Evolutionary conservation across 2,329 filamentous ascomycete species (phyloP).

Genomic region (Diatrype stigma): DNA sequence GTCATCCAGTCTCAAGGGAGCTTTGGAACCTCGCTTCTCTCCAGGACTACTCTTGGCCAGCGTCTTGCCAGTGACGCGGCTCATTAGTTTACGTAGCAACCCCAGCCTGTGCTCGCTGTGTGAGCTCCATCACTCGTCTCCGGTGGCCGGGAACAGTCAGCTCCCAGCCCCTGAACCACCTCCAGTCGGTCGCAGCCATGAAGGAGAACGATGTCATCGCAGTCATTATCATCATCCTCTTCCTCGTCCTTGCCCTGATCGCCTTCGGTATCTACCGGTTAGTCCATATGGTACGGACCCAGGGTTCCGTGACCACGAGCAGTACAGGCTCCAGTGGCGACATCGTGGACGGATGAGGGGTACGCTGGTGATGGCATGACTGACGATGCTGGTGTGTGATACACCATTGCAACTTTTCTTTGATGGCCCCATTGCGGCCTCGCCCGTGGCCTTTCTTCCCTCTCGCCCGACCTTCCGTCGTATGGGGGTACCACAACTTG

Average conservation of each 20-base stretch:
- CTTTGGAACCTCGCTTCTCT: no score
- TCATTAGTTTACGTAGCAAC: no score
- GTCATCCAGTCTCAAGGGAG: no score
- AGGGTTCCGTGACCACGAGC: conserved; percentile 22
- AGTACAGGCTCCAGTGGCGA: conserved; percentile 14
- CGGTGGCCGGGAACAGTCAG: not conserved
- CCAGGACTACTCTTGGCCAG: no score
- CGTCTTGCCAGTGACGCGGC: no score
- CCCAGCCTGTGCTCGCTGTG: not conserved
- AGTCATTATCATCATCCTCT: conserved; percentile 64
- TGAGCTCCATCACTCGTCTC: not conserved
- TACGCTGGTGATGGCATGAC: not conserved
- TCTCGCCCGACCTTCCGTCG: no score
- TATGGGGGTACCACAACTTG: no score
- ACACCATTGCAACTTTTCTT: no score
- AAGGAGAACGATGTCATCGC: conserved; percentile 66
- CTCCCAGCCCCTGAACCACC: not conserved
- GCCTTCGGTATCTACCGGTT: conserved; percentile 62
- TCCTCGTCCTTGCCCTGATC: conserved; percentile 57
- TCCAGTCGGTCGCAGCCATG: conserved; percentile 38
- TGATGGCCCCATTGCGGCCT: no score
- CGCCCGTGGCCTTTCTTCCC: no score
- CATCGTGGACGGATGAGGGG: not conserved
- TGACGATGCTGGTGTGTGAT: not conserved
- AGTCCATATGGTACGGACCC: conserved; percentile 45